These are phyloP conservation scores for Cercospora zeae-maydis DNA, from an alignment of 2,329 filamentous ascomycete genomes.

Conservation along the genomic window DNA sequence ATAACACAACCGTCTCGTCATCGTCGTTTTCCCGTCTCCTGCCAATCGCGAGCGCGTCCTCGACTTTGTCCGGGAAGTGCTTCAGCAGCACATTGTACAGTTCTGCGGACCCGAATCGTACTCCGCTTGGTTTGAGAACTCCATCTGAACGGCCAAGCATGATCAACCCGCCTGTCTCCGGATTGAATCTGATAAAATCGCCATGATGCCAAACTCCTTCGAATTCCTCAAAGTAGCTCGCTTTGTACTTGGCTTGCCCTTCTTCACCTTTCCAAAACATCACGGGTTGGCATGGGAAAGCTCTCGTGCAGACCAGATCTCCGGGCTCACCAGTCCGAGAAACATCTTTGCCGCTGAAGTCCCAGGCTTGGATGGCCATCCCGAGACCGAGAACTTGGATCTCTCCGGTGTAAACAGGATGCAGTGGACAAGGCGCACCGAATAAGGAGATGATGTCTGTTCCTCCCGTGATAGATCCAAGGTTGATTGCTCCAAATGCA, in stretches of 20 bases:
- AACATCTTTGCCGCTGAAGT: slow-evolving; percentile 56
- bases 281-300: slow-evolving; percentile 88
- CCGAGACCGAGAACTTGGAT: slow-evolving; percentile 50
- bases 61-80: slow-evolving; percentile 72
- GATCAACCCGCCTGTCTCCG: slow-evolving; percentile 69
- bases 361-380: slow-evolving; percentile 50
- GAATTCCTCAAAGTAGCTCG: slow-evolving; percentile 87
- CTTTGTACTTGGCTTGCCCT: slow-evolving; percentile 72
- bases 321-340: slow-evolving; percentile 66
- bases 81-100: slow-evolving; percentile 92
- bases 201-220: slow-evolving; percentile 83
- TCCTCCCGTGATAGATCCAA: slow-evolving; percentile 90
- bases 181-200: slow-evolving; percentile 76
- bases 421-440: slow-evolving; percentile 66
- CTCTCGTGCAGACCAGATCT: slow-evolving; percentile 79
- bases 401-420: slow-evolving; percentile 50
- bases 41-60: slow-evolving; percentile 86
- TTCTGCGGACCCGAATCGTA: slow-evolving; percentile 89
- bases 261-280: slow-evolving; percentile 72
- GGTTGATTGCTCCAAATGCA: slow-evolving; percentile 79
- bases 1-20: slow-evolving; percentile 85
- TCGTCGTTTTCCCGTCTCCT: slow-evolving; percentile 65
- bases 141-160: slow-evolving; percentile 94
- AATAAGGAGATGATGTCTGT: slow-evolving; percentile 97
- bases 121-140: slow-evolving; percentile 85